Conservation (phyloP, 805 yeast species). For the Limtongozyma cylindracea region DNA sequence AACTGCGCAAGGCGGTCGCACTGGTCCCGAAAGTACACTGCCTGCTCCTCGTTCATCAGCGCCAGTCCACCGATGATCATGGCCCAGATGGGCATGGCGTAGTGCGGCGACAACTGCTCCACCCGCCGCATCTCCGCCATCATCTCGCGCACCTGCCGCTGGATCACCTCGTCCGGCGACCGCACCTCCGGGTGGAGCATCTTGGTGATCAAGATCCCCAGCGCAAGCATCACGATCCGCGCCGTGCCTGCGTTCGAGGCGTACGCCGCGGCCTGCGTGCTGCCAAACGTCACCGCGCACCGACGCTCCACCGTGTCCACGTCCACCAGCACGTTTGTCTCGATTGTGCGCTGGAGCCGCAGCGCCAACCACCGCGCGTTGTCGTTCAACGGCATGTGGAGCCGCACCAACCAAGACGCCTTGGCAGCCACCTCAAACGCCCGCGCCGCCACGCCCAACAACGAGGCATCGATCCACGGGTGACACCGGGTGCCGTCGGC, state of each 20-base stretch:
- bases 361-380: constrained; percentile 1
- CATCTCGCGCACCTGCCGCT: neutral
- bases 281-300: constrained; percentile 1
- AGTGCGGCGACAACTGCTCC: neutral
- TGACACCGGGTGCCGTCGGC: too few species aligned
- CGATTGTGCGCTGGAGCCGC: neutral
- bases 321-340: neutral
- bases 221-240: constrained; percentile 1
- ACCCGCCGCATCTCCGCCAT: neutral
- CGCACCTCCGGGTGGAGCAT: constrained; percentile 1
- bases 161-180: too few species aligned
- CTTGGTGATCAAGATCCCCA: constrained; percentile 1
- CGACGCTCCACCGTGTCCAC: neutral
- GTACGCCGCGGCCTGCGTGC: constrained; percentile 1
- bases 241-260: constrained; percentile 1
- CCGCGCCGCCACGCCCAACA: constrained; percentile 1
- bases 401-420: constrained; percentile 4
- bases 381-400: constrained; percentile 1
- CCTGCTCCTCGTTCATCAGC: constrained; percentile 1
- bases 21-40: constrained; percentile 1
- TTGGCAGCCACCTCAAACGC: constrained; percentile 3
- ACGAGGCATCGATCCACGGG: too few species aligned
- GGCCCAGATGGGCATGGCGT: constrained; percentile 3
- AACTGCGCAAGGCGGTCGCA: constrained; percentile 1
- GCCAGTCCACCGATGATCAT: constrained; percentile 3